Percentiles rank a stretch among this genome's conserved stretches.
Evolutionary conservation across 495 filamentous ascomycete genomes (phyloP).

Genomic region (Hypoxylon subgilvum): DNA sequence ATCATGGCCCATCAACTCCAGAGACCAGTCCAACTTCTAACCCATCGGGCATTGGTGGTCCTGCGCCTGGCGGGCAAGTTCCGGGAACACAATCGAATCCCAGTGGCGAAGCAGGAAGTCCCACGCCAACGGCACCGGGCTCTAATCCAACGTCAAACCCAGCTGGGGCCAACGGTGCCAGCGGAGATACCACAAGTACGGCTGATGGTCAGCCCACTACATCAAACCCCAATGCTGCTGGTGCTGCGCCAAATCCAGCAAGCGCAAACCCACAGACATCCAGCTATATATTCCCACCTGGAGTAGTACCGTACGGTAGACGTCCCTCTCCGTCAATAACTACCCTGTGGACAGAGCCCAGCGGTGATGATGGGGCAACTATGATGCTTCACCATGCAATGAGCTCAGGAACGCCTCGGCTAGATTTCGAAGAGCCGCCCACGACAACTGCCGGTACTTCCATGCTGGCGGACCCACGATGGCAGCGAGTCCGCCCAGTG

Average conservation of each 20-base stretch:
- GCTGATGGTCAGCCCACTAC: constrained; percentile 21
- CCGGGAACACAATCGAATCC: constrained; percentile 4
- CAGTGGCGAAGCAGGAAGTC: neutral
- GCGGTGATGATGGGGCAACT: constrained; percentile 21
- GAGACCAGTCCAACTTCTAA: constrained; percentile 8
- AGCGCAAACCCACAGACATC: constrained; percentile 20
- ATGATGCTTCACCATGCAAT: constrained; percentile 17
- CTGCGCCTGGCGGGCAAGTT: constrained; percentile 2
- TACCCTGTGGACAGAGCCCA: constrained; percentile 32
- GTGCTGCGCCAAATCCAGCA: constrained; percentile 2
- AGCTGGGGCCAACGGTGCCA: constrained; percentile 1
- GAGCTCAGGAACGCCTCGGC: neutral
- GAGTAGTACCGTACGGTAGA: constrained; percentile 31
- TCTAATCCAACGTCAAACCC: constrained; percentile 13
- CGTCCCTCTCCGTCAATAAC: constrained; percentile 28
- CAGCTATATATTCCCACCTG: constrained; percentile 28
- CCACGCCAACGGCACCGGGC: constrained; percentile 5
- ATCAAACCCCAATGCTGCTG: constrained; percentile 13
- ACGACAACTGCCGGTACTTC: constrained; percentile 15
- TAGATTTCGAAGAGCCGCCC: constrained; percentile 17
- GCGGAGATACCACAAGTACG: constrained; percentile 6
- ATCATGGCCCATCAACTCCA: neutral
- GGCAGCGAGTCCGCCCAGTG: constrained; percentile 37
- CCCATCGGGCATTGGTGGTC: neutral
- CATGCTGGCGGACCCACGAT: constrained; percentile 19